Evolutionary conservation across 805 yeast genomes (phyloP), one percentile per base, ranked within the genome.

Genomic region (Candida succiphila): DNA sequence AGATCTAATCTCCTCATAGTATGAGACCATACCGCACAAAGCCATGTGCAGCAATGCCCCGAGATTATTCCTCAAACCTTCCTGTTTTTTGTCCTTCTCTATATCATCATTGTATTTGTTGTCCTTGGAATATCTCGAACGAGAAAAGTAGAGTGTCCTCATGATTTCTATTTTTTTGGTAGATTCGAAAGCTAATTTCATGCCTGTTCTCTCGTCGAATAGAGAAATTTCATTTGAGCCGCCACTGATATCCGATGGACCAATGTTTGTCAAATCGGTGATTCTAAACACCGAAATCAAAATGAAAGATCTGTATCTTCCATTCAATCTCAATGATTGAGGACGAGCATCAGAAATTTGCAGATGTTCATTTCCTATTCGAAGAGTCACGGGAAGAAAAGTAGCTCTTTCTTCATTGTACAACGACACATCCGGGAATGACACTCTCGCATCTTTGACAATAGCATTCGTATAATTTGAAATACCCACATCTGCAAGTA

Each of bases 301-400:
- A 24, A 51, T 56, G 16, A 72, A 40, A 7, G 59, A 51, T 27
- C 56, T 52, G 45, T 62, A 42, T 4, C 45, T 57, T 19, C 54
- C 59, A 12, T 51, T 51, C 13, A 66, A 36, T 37, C 63, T 66
- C 9, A 62, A 33, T n/a, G 61, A 50, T 28, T 52, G 56, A 3
- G 72, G 67, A 20, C 65, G 63, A 17, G 61, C 67, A 17, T 65
- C 60, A 17, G 62, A 46, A 4, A 82, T 54, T 48, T 81, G 88
- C 29, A 84, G 47, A 56, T 63, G 78, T 43, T 72, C 74, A 36
- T 80, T 69, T 7, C 95, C 95, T 34, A 85, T 67, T 44, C 73
- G 76, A 38, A 85, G 37, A 0, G 72, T 67, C 3, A 79, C 78
- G 1, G 84, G 79, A 15, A 68, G 59, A 41, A 71, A 75, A 23